Conservation (phyloP, 345 rosid genomes). For the Linum trigynum region DNA sequence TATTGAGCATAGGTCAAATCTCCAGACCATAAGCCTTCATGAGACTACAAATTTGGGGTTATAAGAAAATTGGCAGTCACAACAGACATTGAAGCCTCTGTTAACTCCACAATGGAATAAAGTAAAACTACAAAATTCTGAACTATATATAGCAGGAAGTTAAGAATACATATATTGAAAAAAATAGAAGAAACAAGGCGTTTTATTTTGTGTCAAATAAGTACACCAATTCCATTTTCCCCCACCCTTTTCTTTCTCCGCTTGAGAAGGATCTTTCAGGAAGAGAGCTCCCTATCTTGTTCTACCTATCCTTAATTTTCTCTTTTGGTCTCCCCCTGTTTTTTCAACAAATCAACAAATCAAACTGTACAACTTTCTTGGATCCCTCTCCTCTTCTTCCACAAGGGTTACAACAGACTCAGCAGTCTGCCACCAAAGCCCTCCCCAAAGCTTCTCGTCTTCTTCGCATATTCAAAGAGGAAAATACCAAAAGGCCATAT, state of each 20-base stretch:
- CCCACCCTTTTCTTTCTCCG: conserved; percentile 4
- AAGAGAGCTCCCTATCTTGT: conserved; percentile 4
- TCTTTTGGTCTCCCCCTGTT: conserved; percentile 6
- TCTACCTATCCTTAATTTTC: conserved; percentile 19
- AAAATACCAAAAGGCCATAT: neutral
- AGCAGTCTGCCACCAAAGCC: too few species aligned
- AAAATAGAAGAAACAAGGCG: neutral
- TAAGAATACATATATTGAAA: too few species aligned
- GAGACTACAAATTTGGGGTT: too few species aligned
- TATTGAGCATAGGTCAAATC: too few species aligned
- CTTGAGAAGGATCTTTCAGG: conserved; percentile 5
- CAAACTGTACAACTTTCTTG: conserved; percentile 41
- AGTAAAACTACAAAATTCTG: too few species aligned
- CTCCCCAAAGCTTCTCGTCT: too few species aligned
- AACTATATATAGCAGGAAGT: too few species aligned
- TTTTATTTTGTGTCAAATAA: conserved; percentile 1
- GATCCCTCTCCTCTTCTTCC: neutral
- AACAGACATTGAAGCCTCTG: too few species aligned
- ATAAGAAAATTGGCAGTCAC: too few species aligned
- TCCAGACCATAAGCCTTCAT: too few species aligned
- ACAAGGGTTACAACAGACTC: too few species aligned
- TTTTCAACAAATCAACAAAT: conserved; percentile 55
- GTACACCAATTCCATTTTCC: conserved; percentile 11
- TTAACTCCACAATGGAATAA: too few species aligned
- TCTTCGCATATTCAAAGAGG: conserved; percentile 2